phyloP scores from a whole-genome alignment of 345 rosid species.

The Alliaria petiolata region DNA sequence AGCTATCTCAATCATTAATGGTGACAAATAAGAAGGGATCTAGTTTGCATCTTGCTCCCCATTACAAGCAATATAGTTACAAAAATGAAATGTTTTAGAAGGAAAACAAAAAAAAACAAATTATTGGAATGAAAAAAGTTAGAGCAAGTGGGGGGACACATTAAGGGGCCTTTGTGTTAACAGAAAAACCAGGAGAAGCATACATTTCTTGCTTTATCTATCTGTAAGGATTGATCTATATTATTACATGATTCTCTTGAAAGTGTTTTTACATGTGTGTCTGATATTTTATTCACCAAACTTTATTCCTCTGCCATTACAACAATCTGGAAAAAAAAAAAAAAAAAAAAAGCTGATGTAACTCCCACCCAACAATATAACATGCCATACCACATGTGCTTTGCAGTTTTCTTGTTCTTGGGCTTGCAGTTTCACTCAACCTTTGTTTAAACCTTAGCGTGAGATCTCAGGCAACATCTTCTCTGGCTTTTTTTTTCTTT shows the following conservation, averaged over 20 bases:
- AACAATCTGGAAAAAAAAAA: conserved; percentile 25
- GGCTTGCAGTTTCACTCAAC: conserved; percentile 9
- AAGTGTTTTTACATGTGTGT: conserved; percentile 29
- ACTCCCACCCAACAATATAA: conserved; percentile 29
- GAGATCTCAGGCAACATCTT: conserved; percentile 17
- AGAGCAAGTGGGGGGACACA: conserved; percentile 43
- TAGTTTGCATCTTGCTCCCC: conserved; percentile 38
- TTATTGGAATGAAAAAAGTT: conserved; percentile 22
- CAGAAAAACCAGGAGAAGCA: conserved; percentile 46
- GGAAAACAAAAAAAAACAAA: not conserved
- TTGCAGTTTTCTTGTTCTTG: conserved; percentile 20
- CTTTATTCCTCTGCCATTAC: conserved; percentile 46
- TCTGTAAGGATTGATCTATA: conserved; percentile 31
- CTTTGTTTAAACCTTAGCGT: conserved; percentile 17
- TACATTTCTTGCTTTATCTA: conserved; percentile 35
- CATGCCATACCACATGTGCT: conserved; percentile 31
- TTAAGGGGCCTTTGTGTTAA: conserved; percentile 32
- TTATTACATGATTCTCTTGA: conserved; percentile 21
- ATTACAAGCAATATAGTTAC: conserved; percentile 31
- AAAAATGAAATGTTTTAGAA: conserved; percentile 13
- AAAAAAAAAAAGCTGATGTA: conserved; percentile 19
- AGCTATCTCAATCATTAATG: conserved; percentile 8
- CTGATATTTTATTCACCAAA: conserved; percentile 25
- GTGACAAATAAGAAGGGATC: conserved; percentile 48
- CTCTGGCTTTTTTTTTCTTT: not conserved